These are phyloP conservation scores for Stenogyne calaminthoides DNA, from an alignment of 305 asterid species.

Conservation along the genomic window DNA sequence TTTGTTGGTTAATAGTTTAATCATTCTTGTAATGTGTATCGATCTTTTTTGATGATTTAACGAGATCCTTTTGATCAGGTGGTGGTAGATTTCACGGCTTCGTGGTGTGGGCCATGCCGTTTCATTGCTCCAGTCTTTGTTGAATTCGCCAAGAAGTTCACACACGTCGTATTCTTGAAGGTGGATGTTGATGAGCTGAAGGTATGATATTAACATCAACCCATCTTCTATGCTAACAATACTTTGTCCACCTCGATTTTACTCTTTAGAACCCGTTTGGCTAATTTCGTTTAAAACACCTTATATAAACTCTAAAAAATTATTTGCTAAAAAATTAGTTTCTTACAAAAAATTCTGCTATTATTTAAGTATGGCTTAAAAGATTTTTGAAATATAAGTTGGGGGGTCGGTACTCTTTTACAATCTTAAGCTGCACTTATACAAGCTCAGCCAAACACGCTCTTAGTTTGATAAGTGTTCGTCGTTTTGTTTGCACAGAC, in stretches of 20 bases:
- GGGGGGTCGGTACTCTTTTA: no score
- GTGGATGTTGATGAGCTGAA: constrained; percentile 85
- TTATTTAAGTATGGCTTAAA: no score
- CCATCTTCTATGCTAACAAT: background rate
- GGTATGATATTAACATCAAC: constrained; percentile 38
- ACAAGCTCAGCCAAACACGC: no score
- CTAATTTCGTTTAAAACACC: background rate
- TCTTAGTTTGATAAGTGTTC: background rate
- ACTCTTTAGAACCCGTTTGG: no score
- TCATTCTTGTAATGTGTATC: background rate
- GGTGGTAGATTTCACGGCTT: constrained; percentile 77
- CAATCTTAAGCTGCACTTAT: no score
- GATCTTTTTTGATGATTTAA: background rate
- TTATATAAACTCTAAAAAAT: no score
- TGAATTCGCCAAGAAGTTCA: constrained; percentile 62
- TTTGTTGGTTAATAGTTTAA: background rate
- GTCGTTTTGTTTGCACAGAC: constrained; percentile 11
- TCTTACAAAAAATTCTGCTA: no score
- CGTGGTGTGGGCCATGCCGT: constrained; percentile 94
- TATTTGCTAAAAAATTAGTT: no score
- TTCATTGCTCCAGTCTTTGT: constrained; percentile 69
- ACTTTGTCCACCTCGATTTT: background rate
- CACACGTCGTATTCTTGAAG: constrained; percentile 67
- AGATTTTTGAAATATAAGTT: no score
- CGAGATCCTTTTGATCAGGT: constrained; percentile 42